Evolutionary conservation across 805 yeast genomes (phyloP).

Genomic region (Scheffersomyces coipomensis): DNA sequence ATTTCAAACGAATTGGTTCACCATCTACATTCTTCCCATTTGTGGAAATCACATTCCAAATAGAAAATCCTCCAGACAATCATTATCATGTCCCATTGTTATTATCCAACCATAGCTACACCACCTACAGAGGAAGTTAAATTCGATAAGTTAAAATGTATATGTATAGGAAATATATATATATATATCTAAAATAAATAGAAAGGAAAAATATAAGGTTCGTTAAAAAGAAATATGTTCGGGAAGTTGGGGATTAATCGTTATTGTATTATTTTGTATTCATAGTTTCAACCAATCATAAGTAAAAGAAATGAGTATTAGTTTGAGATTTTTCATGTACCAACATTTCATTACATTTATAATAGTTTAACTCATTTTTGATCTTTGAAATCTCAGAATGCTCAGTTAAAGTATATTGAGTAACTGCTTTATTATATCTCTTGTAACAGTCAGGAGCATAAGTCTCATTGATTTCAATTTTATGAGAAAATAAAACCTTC

Average conservation of each 20-base stretch:
- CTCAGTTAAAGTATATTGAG: constrained; percentile 50
- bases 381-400: constrained; percentile 47
- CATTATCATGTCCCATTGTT: constrained; percentile 91
- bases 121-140: constrained; percentile 85
- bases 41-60: constrained; percentile 75
- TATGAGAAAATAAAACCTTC: constrained; percentile 45
- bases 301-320: constrained; percentile 64
- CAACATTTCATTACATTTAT: constrained; percentile 62
- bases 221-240: background rate
- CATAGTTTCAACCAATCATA: no score
- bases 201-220: background rate
- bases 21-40: constrained; percentile 77
- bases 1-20: constrained; percentile 41
- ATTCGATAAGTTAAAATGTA: no score
- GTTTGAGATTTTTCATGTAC: constrained; percentile 61
- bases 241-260: no score
- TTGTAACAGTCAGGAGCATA: constrained; percentile 51
- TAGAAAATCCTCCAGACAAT: constrained; percentile 63
- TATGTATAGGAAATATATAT: background rate
- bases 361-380: constrained; percentile 63
- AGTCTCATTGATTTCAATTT: constrained; percentile 50
- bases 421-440: constrained; percentile 51
- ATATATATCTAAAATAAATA: constrained; percentile 3
- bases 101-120: constrained; percentile 80
- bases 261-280: background rate